These are phyloP conservation scores for Alternaria triticimaculans DNA, from an alignment of 2,329 filamentous ascomycete genomes.

Conservation along the genomic window DNA sequence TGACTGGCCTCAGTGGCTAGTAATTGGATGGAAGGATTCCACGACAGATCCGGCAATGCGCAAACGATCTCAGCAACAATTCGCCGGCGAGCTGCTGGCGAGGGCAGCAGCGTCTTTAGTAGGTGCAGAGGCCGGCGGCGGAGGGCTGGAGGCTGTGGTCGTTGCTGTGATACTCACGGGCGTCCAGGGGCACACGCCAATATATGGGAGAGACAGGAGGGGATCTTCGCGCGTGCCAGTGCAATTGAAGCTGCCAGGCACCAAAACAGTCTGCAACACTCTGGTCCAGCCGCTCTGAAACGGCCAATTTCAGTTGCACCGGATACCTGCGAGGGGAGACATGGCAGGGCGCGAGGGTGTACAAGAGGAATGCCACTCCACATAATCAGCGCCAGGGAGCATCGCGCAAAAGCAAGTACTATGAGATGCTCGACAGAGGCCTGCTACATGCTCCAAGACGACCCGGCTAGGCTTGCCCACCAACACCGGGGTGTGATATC, in stretches of 20 bases:
- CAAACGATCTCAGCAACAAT: slow-evolving; percentile 30
- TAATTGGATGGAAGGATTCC: slow-evolving; percentile 42
- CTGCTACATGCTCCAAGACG: slow-evolving; percentile 30
- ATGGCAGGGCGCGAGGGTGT: slow-evolving; percentile 31
- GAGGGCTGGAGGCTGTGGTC: slow-evolving; percentile 44
- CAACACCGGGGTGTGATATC: slow-evolving; percentile 17
- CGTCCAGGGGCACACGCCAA: slow-evolving; percentile 47
- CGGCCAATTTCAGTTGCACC: slow-evolving; percentile 48
- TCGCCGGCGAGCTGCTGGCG: slow-evolving; percentile 45
- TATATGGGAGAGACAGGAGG: slow-evolving; percentile 48
- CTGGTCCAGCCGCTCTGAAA: slow-evolving; percentile 46
- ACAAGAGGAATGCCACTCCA: slow-evolving; percentile 45
- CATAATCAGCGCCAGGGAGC: slow-evolving; percentile 37
- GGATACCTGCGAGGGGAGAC: slow-evolving; percentile 38
- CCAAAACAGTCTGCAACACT: slow-evolving; percentile 49
- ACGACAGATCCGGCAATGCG: slow-evolving; percentile 44
- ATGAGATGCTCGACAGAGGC: slow-evolving; percentile 17
- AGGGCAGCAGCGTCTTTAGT: slow-evolving; percentile 46
- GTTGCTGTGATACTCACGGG: slow-evolving; percentile 47
- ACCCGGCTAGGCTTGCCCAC: slow-evolving; percentile 19
- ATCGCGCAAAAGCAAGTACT: slow-evolving; percentile 44
- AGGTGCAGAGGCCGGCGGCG: slow-evolving; percentile 43
- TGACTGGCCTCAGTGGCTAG: slow-evolving; percentile 30
- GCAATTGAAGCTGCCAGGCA: slow-evolving; percentile 48
- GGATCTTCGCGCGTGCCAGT: slow-evolving; percentile 42